Evolutionary conservation across 306 rosid genomes (phyloP).

Genomic region (Cicer judaicum): DNA sequence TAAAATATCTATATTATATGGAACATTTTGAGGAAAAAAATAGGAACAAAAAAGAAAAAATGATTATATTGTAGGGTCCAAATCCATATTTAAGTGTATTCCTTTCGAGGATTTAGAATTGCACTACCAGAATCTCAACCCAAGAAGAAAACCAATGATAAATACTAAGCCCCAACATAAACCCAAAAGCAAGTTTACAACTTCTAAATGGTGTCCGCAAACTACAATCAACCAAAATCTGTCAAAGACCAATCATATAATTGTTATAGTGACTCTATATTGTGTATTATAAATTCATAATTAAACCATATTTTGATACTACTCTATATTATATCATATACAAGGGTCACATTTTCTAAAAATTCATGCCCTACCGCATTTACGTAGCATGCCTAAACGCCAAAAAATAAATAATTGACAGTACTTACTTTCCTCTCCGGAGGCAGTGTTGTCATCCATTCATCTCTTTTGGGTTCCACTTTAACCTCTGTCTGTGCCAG

Average conservation of each 20-base stretch:
- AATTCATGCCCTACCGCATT: background rate
- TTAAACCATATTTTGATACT: background rate
- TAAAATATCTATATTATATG: background rate
- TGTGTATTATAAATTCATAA: background rate
- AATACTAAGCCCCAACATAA: background rate
- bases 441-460: constrained; percentile 95
- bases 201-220: background rate
- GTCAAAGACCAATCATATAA: background rate
- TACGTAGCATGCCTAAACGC: constrained; percentile 8
- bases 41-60: background rate
- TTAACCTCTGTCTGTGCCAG: constrained; percentile 75
- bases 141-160: background rate
- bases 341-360: background rate
- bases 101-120: constrained; percentile 10
- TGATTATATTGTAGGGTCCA: background rate
- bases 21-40: background rate
- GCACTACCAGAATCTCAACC: constrained; percentile 35
- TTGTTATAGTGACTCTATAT: background rate
- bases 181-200: background rate
- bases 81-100: background rate
- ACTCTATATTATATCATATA: constrained; percentile 12
- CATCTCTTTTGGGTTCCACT: constrained; percentile 81
- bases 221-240: constrained; percentile 8
- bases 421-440: constrained; percentile 81
- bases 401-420: constrained; percentile 25